Conservation (phyloP, 2,329 filamentous ascomycete genomes). For the Pezicula radicicola region DNA sequence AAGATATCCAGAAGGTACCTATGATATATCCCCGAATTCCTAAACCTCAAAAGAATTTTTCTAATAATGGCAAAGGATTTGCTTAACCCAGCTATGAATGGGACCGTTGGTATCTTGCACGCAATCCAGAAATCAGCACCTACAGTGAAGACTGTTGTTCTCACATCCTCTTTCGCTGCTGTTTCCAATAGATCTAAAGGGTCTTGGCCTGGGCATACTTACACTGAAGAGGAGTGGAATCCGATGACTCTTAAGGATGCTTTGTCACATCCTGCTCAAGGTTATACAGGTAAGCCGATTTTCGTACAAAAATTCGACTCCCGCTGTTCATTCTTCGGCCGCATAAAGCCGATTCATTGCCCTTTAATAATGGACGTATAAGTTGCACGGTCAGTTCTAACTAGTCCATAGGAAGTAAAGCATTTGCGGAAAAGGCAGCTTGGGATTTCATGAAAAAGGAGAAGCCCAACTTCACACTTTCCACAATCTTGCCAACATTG, state of each 20-base stretch:
- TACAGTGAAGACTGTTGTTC: conserved; percentile 34
- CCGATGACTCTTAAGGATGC: conserved; percentile 43
- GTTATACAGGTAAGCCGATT: conserved; percentile 20
- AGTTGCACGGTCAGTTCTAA: no score
- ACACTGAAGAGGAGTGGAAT: conserved; percentile 53
- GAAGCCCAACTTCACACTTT: conserved; percentile 51
- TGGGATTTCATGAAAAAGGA: conserved; percentile 58
- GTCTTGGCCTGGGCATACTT: conserved; percentile 35
- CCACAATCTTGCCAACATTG: conserved; percentile 57
- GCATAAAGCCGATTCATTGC: no score
- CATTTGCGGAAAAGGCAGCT: conserved; percentile 62
- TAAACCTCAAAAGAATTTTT: conserved; percentile 2
- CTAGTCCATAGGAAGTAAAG: conserved; percentile 38
- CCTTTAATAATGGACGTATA: no score
- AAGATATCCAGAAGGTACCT: conserved; percentile 9
- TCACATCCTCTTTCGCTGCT: conserved; percentile 62
- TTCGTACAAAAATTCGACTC: background rate
- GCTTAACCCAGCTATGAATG: conserved; percentile 50
- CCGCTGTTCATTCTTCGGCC: no score
- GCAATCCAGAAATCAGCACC: conserved; percentile 37
- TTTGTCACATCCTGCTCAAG: conserved; percentile 33
- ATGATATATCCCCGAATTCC: background rate
- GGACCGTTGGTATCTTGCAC: conserved; percentile 44
- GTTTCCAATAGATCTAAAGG: conserved; percentile 42
- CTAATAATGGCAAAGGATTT: conserved; percentile 28